Percentiles rank a stretch among this genome's conserved stretches.
Conservation (phyloP, 257 asterid species). For the Euphrasia confusa region DNA sequence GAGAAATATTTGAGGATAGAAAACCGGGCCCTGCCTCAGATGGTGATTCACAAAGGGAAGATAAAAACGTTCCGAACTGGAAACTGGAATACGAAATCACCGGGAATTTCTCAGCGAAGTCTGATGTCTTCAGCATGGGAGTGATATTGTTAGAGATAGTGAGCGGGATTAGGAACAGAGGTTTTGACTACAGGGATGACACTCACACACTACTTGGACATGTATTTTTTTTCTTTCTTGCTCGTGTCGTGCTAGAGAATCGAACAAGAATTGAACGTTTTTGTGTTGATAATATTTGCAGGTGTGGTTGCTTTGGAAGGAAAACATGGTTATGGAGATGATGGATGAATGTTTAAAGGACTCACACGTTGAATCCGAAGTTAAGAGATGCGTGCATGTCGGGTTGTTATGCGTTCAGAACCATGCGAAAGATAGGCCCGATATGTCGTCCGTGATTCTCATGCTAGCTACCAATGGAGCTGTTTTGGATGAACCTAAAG, state of each 20-base stretch:
- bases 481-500: no score
- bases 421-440: slow-evolving; percentile 31
- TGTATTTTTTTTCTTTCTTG: slow-evolving; percentile 17
- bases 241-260: neutral
- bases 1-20: slow-evolving; percentile 18
- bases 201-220: slow-evolving; percentile 36
- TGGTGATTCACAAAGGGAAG: slow-evolving; percentile 12
- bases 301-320: slow-evolving; percentile 46
- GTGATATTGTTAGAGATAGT: slow-evolving; percentile 42
- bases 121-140: slow-evolving; percentile 42
- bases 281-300: neutral
- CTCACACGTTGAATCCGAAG: slow-evolving; percentile 30
- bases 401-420: slow-evolving; percentile 41
- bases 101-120: slow-evolving; percentile 39
- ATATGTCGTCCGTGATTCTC: no score
- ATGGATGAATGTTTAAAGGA: slow-evolving; percentile 29
- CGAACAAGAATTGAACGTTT: neutral
- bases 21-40: slow-evolving; percentile 20
- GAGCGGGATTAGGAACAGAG: slow-evolving; percentile 39
- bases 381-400: slow-evolving; percentile 38
- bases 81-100: slow-evolving; percentile 37
- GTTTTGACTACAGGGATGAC: slow-evolving; percentile 23
- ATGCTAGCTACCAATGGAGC: no score
- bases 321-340: slow-evolving; percentile 27
- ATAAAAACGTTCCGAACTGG: slow-evolving; percentile 21